These are phyloP conservation scores for Fusarium nelsonii DNA, from an alignment of 2,329 filamentous ascomycete species.

Conservation along the genomic window DNA sequence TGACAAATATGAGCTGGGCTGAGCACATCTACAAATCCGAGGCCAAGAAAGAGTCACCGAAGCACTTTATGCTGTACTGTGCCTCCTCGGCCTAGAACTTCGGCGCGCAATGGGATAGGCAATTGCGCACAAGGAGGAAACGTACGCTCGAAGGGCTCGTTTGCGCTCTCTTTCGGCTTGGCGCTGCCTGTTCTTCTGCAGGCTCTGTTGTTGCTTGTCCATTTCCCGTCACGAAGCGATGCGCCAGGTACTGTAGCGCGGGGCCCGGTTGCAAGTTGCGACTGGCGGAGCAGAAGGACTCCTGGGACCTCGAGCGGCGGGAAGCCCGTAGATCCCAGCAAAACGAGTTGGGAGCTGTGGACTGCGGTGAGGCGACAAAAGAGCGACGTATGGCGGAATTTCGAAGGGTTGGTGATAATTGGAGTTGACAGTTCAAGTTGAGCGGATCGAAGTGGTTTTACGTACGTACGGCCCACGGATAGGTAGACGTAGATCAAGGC, in stretches of 20 bases:
- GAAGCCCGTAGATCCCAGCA: conserved; percentile 48
- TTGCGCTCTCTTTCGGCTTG: conserved; percentile 50
- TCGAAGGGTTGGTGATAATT: conserved; percentile 24
- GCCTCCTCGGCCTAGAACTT: conserved; percentile 3
- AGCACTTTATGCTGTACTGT: conserved; percentile 6
- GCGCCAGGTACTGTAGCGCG: conserved; percentile 42
- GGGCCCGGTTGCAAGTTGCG: conserved; percentile 43
- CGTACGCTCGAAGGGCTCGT: conserved; percentile 48
- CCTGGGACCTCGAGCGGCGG: conserved; percentile 46
- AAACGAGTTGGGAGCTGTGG: conserved; percentile 29
- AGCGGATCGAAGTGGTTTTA: conserved; percentile 47
- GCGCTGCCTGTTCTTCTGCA: conserved; percentile 49
- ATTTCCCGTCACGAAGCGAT: conserved; percentile 47
- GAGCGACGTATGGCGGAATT: conserved; percentile 7
- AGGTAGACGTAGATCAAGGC: conserved; percentile 39
- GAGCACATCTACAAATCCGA: conserved; percentile 10
- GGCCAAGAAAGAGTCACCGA: conserved; percentile 3
- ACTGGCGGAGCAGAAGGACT: conserved; percentile 40
- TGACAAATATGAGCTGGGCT: conserved; percentile 6
- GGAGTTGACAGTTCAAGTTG: conserved; percentile 41
- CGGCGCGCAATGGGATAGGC: conserved; percentile 2
- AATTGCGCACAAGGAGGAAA: conserved; percentile 7
- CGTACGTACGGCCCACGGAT: conserved; percentile 34
- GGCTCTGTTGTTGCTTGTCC: conserved; percentile 48
- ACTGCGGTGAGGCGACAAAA: conserved; percentile 10